Base-by-base conservation (phyloP, 768 basidiomycete genomes). In the Fomitopsis serialis region DNA sequence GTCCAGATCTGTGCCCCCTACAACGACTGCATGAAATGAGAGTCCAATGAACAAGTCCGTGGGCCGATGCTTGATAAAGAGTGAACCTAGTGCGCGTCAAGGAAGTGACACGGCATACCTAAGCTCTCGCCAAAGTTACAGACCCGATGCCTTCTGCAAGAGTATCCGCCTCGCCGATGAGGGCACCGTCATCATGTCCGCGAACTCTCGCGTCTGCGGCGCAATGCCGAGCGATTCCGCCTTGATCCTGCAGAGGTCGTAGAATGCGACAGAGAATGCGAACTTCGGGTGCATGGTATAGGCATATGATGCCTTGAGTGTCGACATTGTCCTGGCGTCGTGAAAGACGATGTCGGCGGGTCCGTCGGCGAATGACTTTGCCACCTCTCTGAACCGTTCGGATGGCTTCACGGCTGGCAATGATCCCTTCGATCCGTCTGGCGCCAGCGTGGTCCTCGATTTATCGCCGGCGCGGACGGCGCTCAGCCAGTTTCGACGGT, bases 181-280 rank as follows among this genome's bases (percentile, higher is more conserved):
- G 7, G 58, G 21, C 10, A 61, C 56, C 1, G 58, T 51, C 55
- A 61, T 58, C 5, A 52, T 23, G 23, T 61, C 60, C 36, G 57
- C 62, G 24, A 66, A 58, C 7, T 48, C 45, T n/a, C 54, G 50
- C 3, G 57, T 51, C n/a, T 55, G 27, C n/a, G 56, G 55, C 19
- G 52, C 50, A 0, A 57, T 42, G 4, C 50, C 48, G n/a, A 42
- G 32, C 5, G 74, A 69, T 3, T 62, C 60, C 0, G 81, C 81
- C 63, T 87, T 87, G 68, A 87, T 79, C 4, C 42, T 47, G 56
- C 81, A 83, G 1, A 87, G 58, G 1, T 72, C 70, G 15, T 56
- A 59, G 57, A 81, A 85, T 0, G 85, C 84, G 29, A 86, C 74
- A 0, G 58, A 57, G 59, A 84, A 84, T 0, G 68, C 83, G 50